phyloP scores from a whole-genome alignment of 768 basidiomycete species.

The Chalciporus sphaerocephalus region DNA sequence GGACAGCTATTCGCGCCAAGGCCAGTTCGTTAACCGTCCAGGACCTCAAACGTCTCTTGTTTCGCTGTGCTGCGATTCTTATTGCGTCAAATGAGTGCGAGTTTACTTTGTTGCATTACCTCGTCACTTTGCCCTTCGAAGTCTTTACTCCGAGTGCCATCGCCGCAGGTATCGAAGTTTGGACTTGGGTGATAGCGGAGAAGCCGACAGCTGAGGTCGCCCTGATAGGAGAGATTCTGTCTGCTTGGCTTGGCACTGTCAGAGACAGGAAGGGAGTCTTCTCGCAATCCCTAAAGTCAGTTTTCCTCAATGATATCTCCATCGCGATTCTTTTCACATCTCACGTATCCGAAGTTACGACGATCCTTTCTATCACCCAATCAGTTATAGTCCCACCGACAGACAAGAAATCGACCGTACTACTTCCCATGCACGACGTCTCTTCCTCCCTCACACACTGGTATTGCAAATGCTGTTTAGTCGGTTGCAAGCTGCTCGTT shows the following conservation, averaged over 20 bases:
- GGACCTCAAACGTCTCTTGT: constrained; percentile 80
- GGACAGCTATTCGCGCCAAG: constrained; percentile 67
- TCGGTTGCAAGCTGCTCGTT: constrained; percentile 89
- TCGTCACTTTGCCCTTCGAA: constrained; percentile 85
- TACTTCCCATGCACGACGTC: constrained; percentile 60
- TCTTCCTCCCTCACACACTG: constrained; percentile 79
- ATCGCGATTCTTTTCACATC: neutral
- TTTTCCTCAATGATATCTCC: constrained; percentile 8
- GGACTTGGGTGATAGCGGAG: constrained; percentile 94
- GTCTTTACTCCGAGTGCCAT: constrained; percentile 85
- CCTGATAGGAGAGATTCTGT: constrained; percentile 78
- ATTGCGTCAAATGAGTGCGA: constrained; percentile 76
- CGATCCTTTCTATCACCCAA: constrained; percentile 83
- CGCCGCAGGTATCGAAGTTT: constrained; percentile 84
- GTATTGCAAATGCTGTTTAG: constrained; percentile 87
- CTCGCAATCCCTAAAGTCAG: constrained; percentile 75
- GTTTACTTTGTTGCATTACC: constrained; percentile 76
- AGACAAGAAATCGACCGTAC: constrained; percentile 77
- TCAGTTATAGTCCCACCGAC: constrained; percentile 88
- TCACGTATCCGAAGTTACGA: constrained; percentile 53
- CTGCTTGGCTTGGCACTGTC: constrained; percentile 85
- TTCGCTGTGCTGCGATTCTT: constrained; percentile 79
- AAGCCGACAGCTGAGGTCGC: constrained; percentile 77
- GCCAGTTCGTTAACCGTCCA: constrained; percentile 70
- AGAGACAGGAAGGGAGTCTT: constrained; percentile 78